Conservation (phyloP, 331 rosid genomes). For the Pyrus hybrid region DNA sequence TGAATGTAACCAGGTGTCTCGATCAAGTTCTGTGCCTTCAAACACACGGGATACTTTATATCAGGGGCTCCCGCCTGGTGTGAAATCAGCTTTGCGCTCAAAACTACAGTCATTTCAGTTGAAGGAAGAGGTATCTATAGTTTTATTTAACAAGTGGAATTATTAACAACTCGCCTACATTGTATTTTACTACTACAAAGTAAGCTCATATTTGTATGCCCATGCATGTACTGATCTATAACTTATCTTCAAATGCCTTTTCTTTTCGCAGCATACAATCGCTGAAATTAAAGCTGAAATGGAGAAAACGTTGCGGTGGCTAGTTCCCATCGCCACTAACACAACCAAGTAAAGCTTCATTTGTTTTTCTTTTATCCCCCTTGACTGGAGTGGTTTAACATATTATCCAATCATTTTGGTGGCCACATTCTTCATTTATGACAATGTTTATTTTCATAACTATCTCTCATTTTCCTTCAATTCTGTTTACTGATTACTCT, state of each 20-base stretch:
- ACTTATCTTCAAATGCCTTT: slow-evolving; percentile 8
- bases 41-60: slow-evolving; percentile 92
- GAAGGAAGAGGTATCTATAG: slow-evolving; percentile 76
- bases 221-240: slow-evolving; percentile 4
- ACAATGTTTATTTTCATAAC: background rate
- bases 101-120: slow-evolving; percentile 71
- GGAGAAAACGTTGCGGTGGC: slow-evolving; percentile 97
- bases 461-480: background rate
- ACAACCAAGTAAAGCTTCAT: slow-evolving; percentile 69
- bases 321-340: slow-evolving; percentile 84
- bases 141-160: background rate
- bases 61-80: slow-evolving; percentile 89
- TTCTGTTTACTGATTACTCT: background rate
- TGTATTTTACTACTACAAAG: background rate
- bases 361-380: background rate
- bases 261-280: slow-evolving; percentile 65
- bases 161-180: background rate
- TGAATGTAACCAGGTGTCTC: slow-evolving; percentile 63
- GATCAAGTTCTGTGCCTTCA: slow-evolving; percentile 93
- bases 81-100: slow-evolving; percentile 84
- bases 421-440: background rate
- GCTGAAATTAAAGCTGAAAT: slow-evolving; percentile 92
- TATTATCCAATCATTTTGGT: background rate
- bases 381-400: too few relatives aligned
- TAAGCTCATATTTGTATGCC: slow-evolving; percentile 6